Evolutionary conservation across 768 basidiomycete genomes (phyloP), one percentile per base, ranked within the genome.

Genomic region (Boletales sp.): DNA sequence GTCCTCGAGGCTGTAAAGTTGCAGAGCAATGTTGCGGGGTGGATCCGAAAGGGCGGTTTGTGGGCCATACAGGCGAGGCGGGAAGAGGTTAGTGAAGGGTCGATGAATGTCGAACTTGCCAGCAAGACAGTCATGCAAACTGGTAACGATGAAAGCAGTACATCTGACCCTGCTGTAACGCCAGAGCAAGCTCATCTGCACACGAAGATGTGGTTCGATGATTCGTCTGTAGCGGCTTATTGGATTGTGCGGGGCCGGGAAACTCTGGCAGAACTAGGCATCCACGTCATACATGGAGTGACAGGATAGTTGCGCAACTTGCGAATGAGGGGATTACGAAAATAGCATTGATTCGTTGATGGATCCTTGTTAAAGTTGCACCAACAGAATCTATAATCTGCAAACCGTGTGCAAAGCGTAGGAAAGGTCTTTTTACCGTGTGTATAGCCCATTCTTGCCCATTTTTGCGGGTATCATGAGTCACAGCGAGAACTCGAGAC

Each of bases 21-120:
- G 42, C 79, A 88, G 66, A 72, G 68, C 48, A 88, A 84, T 55
- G 77, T 89, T 19, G 81, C 85, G 0, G 79, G 74, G 17, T 89
- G 87, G 87, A 73, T 87, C 48, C 73, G 76, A 15, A 57, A 61
- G 28, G 84, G 84, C 2, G 83, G 83, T 0, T 65, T 86, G 12
- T 61, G 53, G 67, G 51, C 41, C 17, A 35, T 37, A 8, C 34
- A 35, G 21, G 61, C 51, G 36, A 50, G 38, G 31, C 10, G 8
- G 15, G 55, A 18, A 9, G 51, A 34, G 15, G 34, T 34, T 34
- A 15, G 11, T 32, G 47, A 41, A 25, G 17, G 19, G 14, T 17
- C 25, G 25, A 28, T 14, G 10, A 35, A 28, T 21, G 19, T 43
- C 18, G 25, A 44, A 17, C 45, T 33, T 32, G 5, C 21, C n/a